These are phyloP conservation scores for Calonectria henricotiae DNA, from an alignment of 2,329 filamentous ascomycete species.

Conservation along the genomic window DNA sequence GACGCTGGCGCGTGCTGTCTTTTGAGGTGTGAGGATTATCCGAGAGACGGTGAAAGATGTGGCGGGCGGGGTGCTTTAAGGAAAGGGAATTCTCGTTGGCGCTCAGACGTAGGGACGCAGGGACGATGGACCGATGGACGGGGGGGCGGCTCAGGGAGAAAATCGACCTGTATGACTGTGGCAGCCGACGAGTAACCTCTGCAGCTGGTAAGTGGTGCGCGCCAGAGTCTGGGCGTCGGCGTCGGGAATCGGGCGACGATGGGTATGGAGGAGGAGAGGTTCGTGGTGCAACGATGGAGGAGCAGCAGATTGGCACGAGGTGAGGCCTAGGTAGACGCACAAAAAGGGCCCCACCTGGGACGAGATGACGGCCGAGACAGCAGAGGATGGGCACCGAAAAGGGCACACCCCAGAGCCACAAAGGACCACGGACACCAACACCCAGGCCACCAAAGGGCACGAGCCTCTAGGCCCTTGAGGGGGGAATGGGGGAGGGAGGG, in stretches of 20 bases:
- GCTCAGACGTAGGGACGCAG: conserved; percentile 50
- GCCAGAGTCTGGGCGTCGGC: conserved; percentile 51
- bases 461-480: conserved; percentile 51
- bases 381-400: conserved; percentile 47
- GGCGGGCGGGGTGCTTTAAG: conserved; percentile 53
- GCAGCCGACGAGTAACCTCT: conserved; percentile 53
- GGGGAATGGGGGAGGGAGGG: conserved; percentile 49
- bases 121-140: conserved; percentile 40
- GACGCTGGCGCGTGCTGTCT: conserved; percentile 32
- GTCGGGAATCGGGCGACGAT: conserved; percentile 50
- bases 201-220: conserved; percentile 50
- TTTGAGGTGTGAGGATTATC: conserved; percentile 39
- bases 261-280: conserved; percentile 52
- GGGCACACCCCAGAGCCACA: conserved; percentile 46
- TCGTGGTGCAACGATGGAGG: conserved; percentile 55
- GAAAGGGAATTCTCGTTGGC: conserved; percentile 50
- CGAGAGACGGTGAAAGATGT: conserved; percentile 47
- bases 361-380: conserved; percentile 56
- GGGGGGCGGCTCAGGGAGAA: conserved; percentile 48
- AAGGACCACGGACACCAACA: conserved; percentile 39
- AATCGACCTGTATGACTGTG: conserved; percentile 52
- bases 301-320: conserved; percentile 55
- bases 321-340: conserved; percentile 54
- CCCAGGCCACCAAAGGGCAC: conserved; percentile 51
- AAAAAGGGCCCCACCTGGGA: conserved; percentile 55